Conservation (phyloP, 1,284 basidiomycete species). For the Pseudozyma thailandica region DNA sequence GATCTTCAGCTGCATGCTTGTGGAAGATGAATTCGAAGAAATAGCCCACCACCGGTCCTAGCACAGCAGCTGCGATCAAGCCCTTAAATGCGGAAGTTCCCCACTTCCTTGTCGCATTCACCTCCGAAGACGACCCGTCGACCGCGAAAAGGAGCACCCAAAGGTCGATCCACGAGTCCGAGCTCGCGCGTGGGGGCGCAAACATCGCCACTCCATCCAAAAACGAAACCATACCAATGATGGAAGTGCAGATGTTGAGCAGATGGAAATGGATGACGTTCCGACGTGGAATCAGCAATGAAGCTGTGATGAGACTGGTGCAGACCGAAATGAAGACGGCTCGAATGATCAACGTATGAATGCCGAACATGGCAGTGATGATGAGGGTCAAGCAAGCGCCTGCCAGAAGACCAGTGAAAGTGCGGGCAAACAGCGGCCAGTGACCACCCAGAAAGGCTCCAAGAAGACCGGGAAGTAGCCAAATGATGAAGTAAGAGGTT, state of each 20-base stretch:
- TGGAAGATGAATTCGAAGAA: constrained; percentile 56
- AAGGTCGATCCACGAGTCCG: constrained; percentile 56
- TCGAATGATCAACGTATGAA: constrained; percentile 57
- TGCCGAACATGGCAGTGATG: constrained; percentile 60
- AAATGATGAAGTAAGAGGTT: constrained; percentile 46
- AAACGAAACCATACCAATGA: constrained; percentile 54
- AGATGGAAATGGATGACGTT: constrained; percentile 47
- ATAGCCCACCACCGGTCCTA: constrained; percentile 47
- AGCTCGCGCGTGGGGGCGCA: constrained; percentile 44
- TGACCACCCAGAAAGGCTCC: constrained; percentile 50
- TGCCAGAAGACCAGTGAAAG: constrained; percentile 44
- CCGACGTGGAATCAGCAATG: constrained; percentile 42
- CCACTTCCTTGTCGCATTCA: constrained; percentile 47
- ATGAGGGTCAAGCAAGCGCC: constrained; percentile 49
- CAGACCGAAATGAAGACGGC: constrained; percentile 48
- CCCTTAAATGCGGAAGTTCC: constrained; percentile 59
- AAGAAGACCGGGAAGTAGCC: constrained; percentile 54
- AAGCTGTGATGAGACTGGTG: constrained; percentile 48
- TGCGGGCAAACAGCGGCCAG: constrained; percentile 35
- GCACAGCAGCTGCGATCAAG: constrained; percentile 57
- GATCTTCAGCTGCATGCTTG: constrained; percentile 50
- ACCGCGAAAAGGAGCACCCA: constrained; percentile 54
- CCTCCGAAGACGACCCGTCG: constrained; percentile 27
- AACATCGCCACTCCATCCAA: constrained; percentile 58
- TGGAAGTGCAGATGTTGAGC: constrained; percentile 57